These are phyloP conservation scores for Clarireedia homoeocarpa DNA, from an alignment of 2,329 filamentous ascomycete genomes.

Conservation along the genomic window DNA sequence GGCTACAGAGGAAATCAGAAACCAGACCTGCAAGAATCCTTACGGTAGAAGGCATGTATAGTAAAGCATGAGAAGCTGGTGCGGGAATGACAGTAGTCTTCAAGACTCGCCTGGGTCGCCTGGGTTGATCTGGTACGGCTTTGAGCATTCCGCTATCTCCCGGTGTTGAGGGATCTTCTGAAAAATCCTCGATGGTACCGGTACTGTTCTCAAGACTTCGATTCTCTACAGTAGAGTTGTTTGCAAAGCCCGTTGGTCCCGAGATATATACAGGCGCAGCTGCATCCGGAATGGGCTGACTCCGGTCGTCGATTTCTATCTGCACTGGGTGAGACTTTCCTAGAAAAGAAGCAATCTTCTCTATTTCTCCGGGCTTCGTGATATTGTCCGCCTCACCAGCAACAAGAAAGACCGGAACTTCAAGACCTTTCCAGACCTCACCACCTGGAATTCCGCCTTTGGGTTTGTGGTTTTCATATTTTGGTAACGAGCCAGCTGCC, in stretches of 20 bases:
- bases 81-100: conserved; percentile 64
- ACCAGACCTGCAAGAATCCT: conserved; percentile 74
- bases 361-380: conserved; percentile 63
- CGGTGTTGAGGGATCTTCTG: conserved; percentile 40
- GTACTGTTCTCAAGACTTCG: conserved; percentile 31
- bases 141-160: conserved; percentile 32
- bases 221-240: conserved; percentile 31
- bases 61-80: conserved; percentile 74
- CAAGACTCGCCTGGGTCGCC: conserved; percentile 46
- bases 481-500: conserved; percentile 62
- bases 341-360: conserved; percentile 51
- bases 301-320: conserved; percentile 23
- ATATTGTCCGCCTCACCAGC: conserved; percentile 70
- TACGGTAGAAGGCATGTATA: conserved; percentile 70
- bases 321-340: conserved; percentile 20
- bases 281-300: conserved; percentile 38
- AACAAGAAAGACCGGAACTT: conserved; percentile 69
- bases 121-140: conserved; percentile 40
- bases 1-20: conserved; percentile 67
- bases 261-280: conserved; percentile 39
- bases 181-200: conserved; percentile 31
- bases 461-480: conserved; percentile 44
- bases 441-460: conserved; percentile 60
- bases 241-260: conserved; percentile 14
- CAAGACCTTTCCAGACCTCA: conserved; percentile 63